A percentile compares a stretch with the other conserved stretches of the same genome.
These are phyloP conservation scores for Naganishia antarctica DNA, from an alignment of 768 basidiomycete genomes.

Conservation along the genomic window DNA sequence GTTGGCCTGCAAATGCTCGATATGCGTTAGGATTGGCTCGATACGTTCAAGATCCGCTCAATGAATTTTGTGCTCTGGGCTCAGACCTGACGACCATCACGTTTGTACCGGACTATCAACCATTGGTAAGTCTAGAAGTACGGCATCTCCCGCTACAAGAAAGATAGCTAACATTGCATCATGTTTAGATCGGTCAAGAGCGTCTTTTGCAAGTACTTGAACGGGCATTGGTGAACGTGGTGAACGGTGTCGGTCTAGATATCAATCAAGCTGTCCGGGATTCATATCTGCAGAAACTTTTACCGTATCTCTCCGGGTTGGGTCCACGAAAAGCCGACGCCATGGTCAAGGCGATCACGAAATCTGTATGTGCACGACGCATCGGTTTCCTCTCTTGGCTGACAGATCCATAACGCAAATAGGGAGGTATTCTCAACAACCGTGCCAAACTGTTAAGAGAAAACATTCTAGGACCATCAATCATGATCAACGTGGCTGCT, in stretches of 20 bases:
- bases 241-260: conserved; percentile 90
- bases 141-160: not conserved
- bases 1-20: conserved; percentile 69
- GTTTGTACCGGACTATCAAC: conserved; percentile 79
- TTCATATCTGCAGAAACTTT: conserved; percentile 76
- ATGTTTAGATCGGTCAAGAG: conserved; percentile 70
- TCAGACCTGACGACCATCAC: conserved; percentile 74
- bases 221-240: conserved; percentile 78
- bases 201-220: conserved; percentile 77
- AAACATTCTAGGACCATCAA: conserved; percentile 71
- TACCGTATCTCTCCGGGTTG: conserved; percentile 86
- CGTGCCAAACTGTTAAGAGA: conserved; percentile 77
- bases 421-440: conserved; percentile 85
- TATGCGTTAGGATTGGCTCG: conserved; percentile 93
- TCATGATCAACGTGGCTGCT: conserved; percentile 88
- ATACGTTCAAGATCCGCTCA: conserved; percentile 86
- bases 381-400: conserved; percentile 16
- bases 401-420: not conserved
- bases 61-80: conserved; percentile 87
- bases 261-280: conserved; percentile 89
- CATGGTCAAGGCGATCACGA: conserved; percentile 66
- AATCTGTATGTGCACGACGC: conserved; percentile 57
- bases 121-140: conserved; percentile 58
- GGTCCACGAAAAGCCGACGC: conserved; percentile 90
- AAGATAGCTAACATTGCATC: not conserved